Evolutionary conservation across 352 stramenopile species (phyloP).

Genomic region (Globisporangium parvum): DNA sequence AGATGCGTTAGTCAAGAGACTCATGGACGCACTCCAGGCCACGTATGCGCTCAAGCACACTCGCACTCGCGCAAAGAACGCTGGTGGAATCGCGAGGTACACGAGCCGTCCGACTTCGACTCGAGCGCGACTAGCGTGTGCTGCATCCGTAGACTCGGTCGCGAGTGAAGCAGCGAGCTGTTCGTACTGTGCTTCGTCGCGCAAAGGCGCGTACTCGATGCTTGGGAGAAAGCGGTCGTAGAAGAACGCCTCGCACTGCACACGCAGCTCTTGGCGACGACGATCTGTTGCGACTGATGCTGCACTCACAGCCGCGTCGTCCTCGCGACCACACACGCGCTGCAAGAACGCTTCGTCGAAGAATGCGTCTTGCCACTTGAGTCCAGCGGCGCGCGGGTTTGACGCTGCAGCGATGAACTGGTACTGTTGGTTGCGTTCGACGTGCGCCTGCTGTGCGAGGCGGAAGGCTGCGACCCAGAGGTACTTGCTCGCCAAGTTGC

Average conservation of each 20-base stretch:
- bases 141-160: conserved; percentile 2
- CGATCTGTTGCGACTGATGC: background rate
- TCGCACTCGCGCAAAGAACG: conserved; percentile 56
- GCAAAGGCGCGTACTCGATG: conserved; percentile 41
- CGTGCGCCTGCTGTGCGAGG: conserved; percentile 29
- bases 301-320: background rate
- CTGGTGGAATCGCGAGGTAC: conserved; percentile 75
- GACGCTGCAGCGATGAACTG: conserved; percentile 44
- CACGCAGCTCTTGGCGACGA: background rate
- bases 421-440: conserved; percentile 8
- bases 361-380: conserved; percentile 27
- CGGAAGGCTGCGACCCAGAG: conserved; percentile 73
- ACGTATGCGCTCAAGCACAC: too few relatives aligned
- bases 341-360: conserved; percentile 26
- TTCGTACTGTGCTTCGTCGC: conserved; percentile 25
- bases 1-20: background rate
- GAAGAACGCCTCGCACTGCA: conserved; percentile 29
- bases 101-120: conserved; percentile 44
- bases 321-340: conserved; percentile 28
- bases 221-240: conserved; percentile 25
- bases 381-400: conserved; percentile 18
- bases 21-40: too few relatives aligned
- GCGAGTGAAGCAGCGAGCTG: conserved; percentile 14
- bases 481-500: conserved; percentile 81
- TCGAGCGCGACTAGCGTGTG: background rate